Evolutionary conservation across 495 filamentous ascomycete genomes (phyloP).

Genomic region (Daldinia concentrica): DNA sequence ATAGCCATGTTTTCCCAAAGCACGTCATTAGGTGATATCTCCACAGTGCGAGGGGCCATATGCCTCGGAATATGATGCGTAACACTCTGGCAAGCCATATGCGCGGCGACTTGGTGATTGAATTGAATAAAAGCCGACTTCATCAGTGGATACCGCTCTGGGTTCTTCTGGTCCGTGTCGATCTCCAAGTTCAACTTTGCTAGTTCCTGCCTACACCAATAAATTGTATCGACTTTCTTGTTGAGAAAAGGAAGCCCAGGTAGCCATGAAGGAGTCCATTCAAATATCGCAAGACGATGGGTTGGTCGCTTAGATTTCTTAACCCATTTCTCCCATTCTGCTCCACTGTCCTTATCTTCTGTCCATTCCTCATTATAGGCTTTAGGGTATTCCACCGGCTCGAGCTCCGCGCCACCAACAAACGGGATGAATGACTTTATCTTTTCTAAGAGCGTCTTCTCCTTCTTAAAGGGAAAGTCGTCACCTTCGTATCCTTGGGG

Average conservation of each 20-base stretch:
- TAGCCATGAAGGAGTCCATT: constrained; percentile 76
- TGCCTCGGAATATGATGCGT: constrained; percentile 92
- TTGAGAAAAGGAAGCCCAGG: constrained; percentile 81
- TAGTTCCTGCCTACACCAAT: constrained; percentile 87
- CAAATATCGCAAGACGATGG: constrained; percentile 81
- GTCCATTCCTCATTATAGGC: constrained; percentile 73
- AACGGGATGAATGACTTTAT: constrained; percentile 57
- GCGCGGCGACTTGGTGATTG: constrained; percentile 95
- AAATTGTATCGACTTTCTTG: constrained; percentile 94
- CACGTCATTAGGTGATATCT: constrained; percentile 93
- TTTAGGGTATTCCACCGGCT: constrained; percentile 69
- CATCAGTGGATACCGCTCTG: constrained; percentile 91
- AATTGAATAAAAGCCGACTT: constrained; percentile 99
- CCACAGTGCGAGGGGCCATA: constrained; percentile 92
- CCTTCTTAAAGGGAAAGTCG: constrained; percentile 54
- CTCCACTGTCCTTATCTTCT: constrained; percentile 70
- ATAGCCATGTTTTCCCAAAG: constrained; percentile 99
- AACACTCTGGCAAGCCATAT: constrained; percentile 96
- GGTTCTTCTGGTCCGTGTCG: constrained; percentile 85
- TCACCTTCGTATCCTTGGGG: constrained; percentile 58
- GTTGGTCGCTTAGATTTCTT: constrained; percentile 84
- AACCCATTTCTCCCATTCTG: constrained; percentile 88
- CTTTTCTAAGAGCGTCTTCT: constrained; percentile 55
- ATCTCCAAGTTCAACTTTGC: constrained; percentile 93
- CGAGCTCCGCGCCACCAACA: constrained; percentile 46